Conservation (phyloP, 345 rosid genomes). For the Melaleuca quinquenervia region DNA sequence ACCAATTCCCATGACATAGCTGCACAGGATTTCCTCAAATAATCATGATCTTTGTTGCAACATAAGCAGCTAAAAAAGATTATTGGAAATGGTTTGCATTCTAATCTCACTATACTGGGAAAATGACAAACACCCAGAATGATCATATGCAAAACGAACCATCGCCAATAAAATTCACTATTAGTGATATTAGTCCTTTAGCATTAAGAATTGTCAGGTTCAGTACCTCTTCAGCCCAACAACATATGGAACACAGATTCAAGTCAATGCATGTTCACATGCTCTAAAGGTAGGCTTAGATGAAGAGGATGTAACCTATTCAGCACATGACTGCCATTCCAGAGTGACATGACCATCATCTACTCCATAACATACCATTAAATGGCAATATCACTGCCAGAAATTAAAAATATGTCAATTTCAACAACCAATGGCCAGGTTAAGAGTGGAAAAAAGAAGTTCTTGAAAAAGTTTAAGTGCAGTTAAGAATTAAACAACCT, state of each 20-base stretch:
- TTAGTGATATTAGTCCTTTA: background rate
- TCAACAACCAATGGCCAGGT: background rate
- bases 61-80: background rate
- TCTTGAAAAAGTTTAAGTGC: background rate
- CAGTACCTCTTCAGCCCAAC: background rate
- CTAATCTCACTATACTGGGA: background rate
- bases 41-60: background rate
- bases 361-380: background rate
- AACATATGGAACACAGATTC: background rate
- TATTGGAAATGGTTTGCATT: background rate
- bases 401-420: background rate
- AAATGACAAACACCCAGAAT: background rate
- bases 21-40: conserved; percentile 13
- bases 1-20: conserved; percentile 96
- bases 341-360: background rate
- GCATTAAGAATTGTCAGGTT: background rate
- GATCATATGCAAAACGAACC: background rate
- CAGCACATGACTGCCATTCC: background rate
- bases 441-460: background rate
- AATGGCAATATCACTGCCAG: background rate
- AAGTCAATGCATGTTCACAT: background rate
- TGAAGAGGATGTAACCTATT: background rate
- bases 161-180: background rate
- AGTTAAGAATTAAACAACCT: background rate
- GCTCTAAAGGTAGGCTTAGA: background rate